phyloP scores from a whole-genome alignment of 768 basidiomycete species.

The Termitomyces sp. region DNA sequence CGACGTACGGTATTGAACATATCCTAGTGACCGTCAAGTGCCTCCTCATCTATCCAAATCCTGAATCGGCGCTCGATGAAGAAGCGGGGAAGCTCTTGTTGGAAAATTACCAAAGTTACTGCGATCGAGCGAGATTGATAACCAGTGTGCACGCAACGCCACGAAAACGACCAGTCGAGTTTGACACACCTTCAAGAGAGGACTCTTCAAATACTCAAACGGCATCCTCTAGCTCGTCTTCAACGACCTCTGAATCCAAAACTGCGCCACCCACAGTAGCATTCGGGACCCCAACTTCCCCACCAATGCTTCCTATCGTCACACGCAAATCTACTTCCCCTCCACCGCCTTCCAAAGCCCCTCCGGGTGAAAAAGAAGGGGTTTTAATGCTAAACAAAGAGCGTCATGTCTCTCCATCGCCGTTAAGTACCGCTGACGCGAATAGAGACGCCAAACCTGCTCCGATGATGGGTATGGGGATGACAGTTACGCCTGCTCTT shows the following conservation, averaged over 20 bases:
- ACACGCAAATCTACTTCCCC: constrained; percentile 45
- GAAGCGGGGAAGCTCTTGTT: constrained; percentile 91
- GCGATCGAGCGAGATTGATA: constrained; percentile 80
- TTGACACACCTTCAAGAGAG: constrained; percentile 45
- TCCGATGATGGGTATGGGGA: constrained; percentile 30
- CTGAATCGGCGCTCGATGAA: constrained; percentile 94
- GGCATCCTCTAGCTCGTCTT: constrained; percentile 25
- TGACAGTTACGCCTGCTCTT: constrained; percentile 27
- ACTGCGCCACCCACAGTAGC: constrained; percentile 17
- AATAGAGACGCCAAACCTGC: constrained; percentile 48
- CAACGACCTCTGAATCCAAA: constrained; percentile 19
- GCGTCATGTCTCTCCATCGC: constrained; percentile 64
- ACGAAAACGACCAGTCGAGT: constrained; percentile 68
- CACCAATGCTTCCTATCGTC: constrained; percentile 32
- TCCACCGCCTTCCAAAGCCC: constrained; percentile 36
- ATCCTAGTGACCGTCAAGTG: constrained; percentile 94
- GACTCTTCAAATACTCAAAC: constrained; percentile 26
- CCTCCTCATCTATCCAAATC: constrained; percentile 94
- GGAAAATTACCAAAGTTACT: constrained; percentile 88
- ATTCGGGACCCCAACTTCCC: constrained; percentile 18
- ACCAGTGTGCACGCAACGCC: constrained; percentile 91
- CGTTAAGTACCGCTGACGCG: constrained; percentile 67
- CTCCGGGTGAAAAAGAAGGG: constrained; percentile 39
- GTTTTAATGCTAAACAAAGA: constrained; percentile 39
- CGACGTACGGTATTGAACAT: constrained; percentile 85